These are phyloP conservation scores for Podila horticola DNA, from an alignment of 192 early-diverging fungal species.

Conservation along the genomic window DNA sequence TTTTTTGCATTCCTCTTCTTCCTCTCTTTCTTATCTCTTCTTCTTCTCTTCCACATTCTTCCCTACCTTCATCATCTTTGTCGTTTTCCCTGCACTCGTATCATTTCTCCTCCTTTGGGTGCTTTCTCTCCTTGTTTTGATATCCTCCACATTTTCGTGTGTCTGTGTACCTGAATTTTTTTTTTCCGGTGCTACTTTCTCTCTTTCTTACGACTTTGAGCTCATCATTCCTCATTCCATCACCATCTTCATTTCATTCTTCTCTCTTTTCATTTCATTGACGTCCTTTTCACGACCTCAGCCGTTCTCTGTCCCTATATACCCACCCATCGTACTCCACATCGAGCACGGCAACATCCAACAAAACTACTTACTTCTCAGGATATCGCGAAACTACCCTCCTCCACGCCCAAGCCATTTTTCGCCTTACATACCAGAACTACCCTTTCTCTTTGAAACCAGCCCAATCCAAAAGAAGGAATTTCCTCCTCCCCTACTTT, in stretches of 20 bases:
- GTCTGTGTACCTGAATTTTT: constrained; percentile 1
- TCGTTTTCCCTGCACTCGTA: background rate
- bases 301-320: background rate
- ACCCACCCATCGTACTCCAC: background rate
- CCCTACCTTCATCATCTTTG: background rate
- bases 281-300: background rate
- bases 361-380: too few relatives aligned
- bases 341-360: too few relatives aligned
- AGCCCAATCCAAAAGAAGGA: background rate
- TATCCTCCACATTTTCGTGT: background rate
- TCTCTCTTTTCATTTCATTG: background rate
- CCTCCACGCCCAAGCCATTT: background rate
- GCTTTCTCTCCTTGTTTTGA: background rate
- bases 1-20: constrained; percentile 3
- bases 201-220: background rate
- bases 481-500: background rate
- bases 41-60: background rate
- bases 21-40: background rate
- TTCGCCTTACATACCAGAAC: background rate
- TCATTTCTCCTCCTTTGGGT: background rate
- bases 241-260: background rate
- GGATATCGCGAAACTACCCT: background rate
- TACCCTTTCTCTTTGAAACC: background rate
- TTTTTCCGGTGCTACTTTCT: background rate
- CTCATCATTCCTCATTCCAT: background rate